Evolutionary conservation across 1,284 basidiomycete species (phyloP), one percentile per base, ranked within the genome.

Genomic region (Cutaneotrichosporon curvatum): DNA sequence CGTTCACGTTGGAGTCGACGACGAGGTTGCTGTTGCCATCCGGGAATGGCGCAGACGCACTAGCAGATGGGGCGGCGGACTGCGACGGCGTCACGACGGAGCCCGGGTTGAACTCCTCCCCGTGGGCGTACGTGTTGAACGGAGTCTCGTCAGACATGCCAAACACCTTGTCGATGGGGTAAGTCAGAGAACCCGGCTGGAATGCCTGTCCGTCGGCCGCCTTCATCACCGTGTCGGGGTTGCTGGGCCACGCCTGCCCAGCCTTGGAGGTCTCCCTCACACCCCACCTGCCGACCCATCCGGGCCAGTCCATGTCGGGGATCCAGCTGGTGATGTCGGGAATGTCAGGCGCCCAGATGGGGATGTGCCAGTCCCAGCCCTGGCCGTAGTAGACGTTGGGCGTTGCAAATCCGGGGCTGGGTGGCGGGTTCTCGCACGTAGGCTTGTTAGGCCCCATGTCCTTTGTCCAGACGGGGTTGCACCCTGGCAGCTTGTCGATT

Each of bases 401-500:
- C 12, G 35, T 16, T 5, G 25, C 20, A 7, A 21, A 50, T 2
- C 31, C 35, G 7, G 48, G 48, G 18, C 40, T 31, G 37, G 23
- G 18, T 1, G 35, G 43, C 20, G 10, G 10, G 10, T 18, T 10
- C 33, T 44, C 46, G 41, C 32, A 30, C 2, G 18, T 41, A 4
- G 47, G 47, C 41, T 47, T 47, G 12, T 16, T 16, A 8, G 32
- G 34, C 2, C 38, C 41, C 4, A n/a, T 28, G 34, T 38, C 18
- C 15, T 16, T 21, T 20, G 40, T 19, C 51, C 51, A 53, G 16
- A 40, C 31, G 3, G 47, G 47, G 43, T 45, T 45, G 38, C 51
- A 53, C 14, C 51, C 51, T 0, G 51, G 51, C 3, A 53, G 38
- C 31, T 45, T 16, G 38, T 40, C 21, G 35, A 53, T 37, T 2